Conservation (phyloP, 768 basidiomycete species). For the Gloeopeniophorella convolvens region DNA sequence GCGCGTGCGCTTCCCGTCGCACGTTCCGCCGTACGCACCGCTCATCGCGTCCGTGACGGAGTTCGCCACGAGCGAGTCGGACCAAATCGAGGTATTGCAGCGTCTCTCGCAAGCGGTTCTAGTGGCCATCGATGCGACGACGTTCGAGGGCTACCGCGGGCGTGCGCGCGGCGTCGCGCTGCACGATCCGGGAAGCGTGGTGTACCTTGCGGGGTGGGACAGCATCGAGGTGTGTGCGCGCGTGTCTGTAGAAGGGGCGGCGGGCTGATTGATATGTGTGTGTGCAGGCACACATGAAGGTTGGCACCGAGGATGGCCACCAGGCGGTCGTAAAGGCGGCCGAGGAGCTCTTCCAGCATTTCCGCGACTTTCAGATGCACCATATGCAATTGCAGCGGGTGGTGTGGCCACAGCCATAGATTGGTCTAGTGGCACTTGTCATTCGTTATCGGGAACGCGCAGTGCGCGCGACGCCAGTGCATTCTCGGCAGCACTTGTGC, state of each 20-base stretch:
- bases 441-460: no score
- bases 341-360: neutral
- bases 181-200: neutral
- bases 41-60: slow-evolving; percentile 2
- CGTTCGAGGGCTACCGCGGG: neutral
- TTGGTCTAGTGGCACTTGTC: no score
- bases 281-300: neutral
- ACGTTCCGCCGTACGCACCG: neutral
- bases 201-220: neutral
- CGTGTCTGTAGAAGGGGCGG: neutral
- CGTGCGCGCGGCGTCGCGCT: neutral
- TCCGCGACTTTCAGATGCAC: neutral
- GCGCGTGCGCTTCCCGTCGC: neutral
- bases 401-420: no score
- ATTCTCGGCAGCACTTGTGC: no score
- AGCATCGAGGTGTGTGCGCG: slow-evolving; percentile 3
- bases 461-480: no score
- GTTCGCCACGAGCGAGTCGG: neutral
- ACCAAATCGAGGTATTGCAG: neutral
- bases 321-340: neutral
- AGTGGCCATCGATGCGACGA: neutral
- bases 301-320: neutral
- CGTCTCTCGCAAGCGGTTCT: neutral
- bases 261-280: neutral
- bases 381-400: neutral